phyloP scores from a whole-genome alignment of 169 alveolate species.

The Cryptosporidium canis region DNA sequence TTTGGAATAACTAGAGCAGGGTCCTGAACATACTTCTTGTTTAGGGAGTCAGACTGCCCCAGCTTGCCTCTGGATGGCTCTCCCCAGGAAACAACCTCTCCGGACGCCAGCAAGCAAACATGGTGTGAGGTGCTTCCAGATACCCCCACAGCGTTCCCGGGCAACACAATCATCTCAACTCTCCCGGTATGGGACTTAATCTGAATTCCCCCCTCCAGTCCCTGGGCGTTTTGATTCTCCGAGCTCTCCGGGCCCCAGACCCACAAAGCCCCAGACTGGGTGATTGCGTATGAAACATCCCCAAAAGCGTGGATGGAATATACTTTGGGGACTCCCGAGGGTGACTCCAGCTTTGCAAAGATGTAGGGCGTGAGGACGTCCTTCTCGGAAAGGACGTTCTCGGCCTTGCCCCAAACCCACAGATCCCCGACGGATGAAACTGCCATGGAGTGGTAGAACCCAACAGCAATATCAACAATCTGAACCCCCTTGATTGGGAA shows the following conservation, averaged over 20 bases:
- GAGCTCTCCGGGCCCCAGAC: slow-evolving; percentile 39
- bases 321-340: slow-evolving; percentile 70
- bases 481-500: slow-evolving; percentile 70
- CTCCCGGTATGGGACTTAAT: slow-evolving; percentile 33
- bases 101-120: slow-evolving; percentile 28
- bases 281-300: slow-evolving; percentile 52
- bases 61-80: slow-evolving; percentile 10
- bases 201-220: not conserved
- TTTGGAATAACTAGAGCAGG: slow-evolving; percentile 34
- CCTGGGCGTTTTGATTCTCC: not conserved
- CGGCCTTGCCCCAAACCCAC: slow-evolving; percentile 77
- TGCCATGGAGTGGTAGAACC: slow-evolving; percentile 74
- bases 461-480: slow-evolving; percentile 74
- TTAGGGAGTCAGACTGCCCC: not conserved
- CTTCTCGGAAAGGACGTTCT: slow-evolving; percentile 10
- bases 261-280: slow-evolving; percentile 37
- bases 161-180: slow-evolving; percentile 12
- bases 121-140: slow-evolving; percentile 28
- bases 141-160: slow-evolving; percentile 32
- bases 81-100: slow-evolving; percentile 60
- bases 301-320: slow-evolving; percentile 24
- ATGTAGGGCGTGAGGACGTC: slow-evolving; percentile 51
- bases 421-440: slow-evolving; percentile 74
- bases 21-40: not conserved
- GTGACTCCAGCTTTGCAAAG: slow-evolving; percentile 73